Conservation (phyloP, 495 filamentous ascomycete genomes). For the Aspergillus bertholletiae region DNA sequence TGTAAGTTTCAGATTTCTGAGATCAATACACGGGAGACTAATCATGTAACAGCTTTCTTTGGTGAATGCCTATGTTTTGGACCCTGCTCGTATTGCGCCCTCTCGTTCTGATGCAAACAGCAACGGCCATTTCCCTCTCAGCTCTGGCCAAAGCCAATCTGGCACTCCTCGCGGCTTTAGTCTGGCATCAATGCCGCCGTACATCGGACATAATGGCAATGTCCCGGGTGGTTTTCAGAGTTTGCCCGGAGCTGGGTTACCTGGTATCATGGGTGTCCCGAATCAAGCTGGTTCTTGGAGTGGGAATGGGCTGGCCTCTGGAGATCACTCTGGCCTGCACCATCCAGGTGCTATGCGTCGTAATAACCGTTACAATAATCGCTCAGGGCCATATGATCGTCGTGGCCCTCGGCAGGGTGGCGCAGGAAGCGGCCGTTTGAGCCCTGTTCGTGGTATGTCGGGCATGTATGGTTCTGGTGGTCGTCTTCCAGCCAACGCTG, state of each 20-base stretch:
- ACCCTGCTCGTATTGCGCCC: conserved; percentile 89
- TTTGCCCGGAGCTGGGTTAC: conserved; percentile 32
- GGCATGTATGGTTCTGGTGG: conserved; percentile 33
- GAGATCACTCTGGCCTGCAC: conserved; percentile 41
- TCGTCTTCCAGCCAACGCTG: conserved; percentile 35
- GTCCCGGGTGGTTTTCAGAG: conserved; percentile 30
- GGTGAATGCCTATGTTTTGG: conserved; percentile 89
- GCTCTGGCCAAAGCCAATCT: conserved; percentile 65
- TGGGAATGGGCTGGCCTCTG: conserved; percentile 35
- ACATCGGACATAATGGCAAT: conserved; percentile 30
- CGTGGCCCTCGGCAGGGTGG: conserved; percentile 36
- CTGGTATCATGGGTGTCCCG: conserved; percentile 54
- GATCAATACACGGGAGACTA: conserved; percentile 7
- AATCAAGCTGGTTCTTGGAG: conserved; percentile 45
- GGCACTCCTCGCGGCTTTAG: conserved; percentile 93
- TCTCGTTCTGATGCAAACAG: conserved; percentile 93
- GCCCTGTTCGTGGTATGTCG: conserved; percentile 38
- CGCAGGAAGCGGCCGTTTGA: conserved; percentile 33
- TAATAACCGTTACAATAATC: conserved; percentile 47
- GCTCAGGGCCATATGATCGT: conserved; percentile 58
- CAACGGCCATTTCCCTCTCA: conserved; percentile 88
- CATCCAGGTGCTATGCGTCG: conserved; percentile 59
- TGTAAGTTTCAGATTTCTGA: conserved; percentile 49
- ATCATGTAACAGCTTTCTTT: conserved; percentile 61
- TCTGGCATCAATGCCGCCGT: conserved; percentile 63